Conservation (phyloP, 1,284 basidiomycete species). For the Naganishia albida region DNA sequence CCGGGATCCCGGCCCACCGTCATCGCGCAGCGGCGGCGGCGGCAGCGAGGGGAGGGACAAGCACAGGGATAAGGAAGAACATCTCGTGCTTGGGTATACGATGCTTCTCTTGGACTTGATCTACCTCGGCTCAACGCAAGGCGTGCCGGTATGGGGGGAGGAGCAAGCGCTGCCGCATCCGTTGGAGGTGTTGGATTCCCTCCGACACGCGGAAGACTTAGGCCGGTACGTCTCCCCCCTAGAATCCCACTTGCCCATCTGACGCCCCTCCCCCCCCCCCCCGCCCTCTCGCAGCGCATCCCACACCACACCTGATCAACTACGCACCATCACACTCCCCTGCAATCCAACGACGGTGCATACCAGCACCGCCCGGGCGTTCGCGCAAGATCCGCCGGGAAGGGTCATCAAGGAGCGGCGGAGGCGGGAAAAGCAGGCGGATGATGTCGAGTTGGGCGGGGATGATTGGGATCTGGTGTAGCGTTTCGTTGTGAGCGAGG, state of each 20-base stretch:
- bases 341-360: constrained; percentile 4
- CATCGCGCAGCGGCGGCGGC: background rate
- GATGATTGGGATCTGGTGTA: constrained; percentile 33
- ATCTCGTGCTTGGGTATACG: constrained; percentile 19
- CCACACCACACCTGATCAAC: background rate
- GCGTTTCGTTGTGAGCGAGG: too few species aligned
- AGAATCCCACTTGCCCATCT: too few species aligned
- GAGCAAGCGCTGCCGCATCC: constrained; percentile 12
- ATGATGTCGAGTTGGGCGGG: constrained; percentile 15
- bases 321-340: constrained; percentile 21
- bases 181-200: constrained; percentile 14
- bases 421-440: background rate
- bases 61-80: constrained; percentile 30
- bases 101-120: constrained; percentile 27
- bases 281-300: background rate
- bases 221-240: constrained; percentile 16
- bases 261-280: background rate
- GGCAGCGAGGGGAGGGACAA: constrained; percentile 15
- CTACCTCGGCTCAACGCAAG: constrained; percentile 22
- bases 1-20: background rate
- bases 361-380: background rate
- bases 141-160: background rate
- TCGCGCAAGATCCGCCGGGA: constrained; percentile 6
- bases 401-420: background rate
- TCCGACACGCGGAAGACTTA: constrained; percentile 11